phyloP scores from a whole-genome alignment of 306 rosid genomes.

The Purshia tridentata region DNA sequence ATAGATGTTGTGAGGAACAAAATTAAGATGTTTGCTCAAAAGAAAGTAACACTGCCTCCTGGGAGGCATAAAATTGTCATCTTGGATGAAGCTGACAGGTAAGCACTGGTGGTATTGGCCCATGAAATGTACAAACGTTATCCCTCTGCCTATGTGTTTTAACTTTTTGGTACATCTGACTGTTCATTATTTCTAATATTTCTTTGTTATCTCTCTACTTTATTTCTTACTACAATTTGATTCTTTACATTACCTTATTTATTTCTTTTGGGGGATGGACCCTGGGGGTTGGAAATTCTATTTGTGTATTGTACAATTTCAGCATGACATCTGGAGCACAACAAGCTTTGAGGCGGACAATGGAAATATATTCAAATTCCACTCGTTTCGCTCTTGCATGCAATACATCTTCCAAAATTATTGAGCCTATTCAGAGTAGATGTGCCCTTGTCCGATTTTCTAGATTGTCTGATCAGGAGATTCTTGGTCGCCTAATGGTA shows the following conservation, averaged over 20 bases:
- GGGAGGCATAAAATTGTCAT: conserved; percentile 86
- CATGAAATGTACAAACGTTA: conserved; percentile 11
- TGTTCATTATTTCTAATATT: neutral
- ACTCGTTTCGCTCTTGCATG: conserved; percentile 97
- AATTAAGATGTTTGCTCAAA: conserved; percentile 96
- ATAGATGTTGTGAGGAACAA: conserved; percentile 98
- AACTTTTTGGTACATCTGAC: neutral
- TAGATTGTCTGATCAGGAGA: conserved; percentile 83
- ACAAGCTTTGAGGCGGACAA: conserved; percentile 93
- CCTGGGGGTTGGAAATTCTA: neutral
- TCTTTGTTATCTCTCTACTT: neutral
- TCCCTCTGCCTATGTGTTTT: neutral
- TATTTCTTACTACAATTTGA: neutral
- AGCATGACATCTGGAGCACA: conserved; percentile 99
- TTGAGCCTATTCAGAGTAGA: conserved; percentile 98
- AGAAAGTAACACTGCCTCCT: conserved; percentile 76
- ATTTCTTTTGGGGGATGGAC: no score
- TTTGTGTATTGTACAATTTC: conserved; percentile 12
- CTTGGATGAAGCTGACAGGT: conserved; percentile 99
- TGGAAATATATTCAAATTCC: conserved; percentile 90
- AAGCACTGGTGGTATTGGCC: neutral
- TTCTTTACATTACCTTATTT: neutral
- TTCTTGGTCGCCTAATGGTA: conserved; percentile 81
- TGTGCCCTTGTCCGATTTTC: conserved; percentile 93
- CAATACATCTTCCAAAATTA: conserved; percentile 84